Conservation (phyloP, 768 basidiomycete species). For the Lyophyllum decastes region DNA sequence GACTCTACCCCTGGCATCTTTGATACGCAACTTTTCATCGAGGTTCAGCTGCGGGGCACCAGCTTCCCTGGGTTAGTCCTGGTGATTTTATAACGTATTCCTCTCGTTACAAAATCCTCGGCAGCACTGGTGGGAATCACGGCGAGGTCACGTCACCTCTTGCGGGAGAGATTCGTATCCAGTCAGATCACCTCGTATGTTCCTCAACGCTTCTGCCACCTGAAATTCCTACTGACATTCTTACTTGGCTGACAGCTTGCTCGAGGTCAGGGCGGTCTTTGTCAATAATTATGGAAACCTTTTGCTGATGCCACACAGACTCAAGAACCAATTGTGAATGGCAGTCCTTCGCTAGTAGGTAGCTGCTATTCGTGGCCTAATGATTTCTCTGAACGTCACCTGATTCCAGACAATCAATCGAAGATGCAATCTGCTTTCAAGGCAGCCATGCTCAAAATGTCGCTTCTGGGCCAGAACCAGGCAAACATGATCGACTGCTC, state of each 20-base stretch:
- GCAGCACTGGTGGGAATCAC: neutral
- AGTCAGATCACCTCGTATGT: slow-evolving; percentile 39
- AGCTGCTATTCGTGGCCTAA: neutral
- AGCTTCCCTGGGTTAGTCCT: slow-evolving; percentile 33
- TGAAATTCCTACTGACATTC: neutral
- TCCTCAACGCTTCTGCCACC: neutral
- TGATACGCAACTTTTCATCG: slow-evolving; percentile 48
- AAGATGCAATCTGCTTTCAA: slow-evolving; percentile 35
- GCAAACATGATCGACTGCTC: slow-evolving; percentile 16
- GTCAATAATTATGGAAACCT: neutral
- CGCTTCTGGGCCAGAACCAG: slow-evolving; percentile 39
- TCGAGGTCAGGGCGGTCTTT: slow-evolving; percentile 14
- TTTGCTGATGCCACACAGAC: slow-evolving; percentile 26
- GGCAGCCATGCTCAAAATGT: slow-evolving; percentile 45
- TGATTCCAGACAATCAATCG: slow-evolving; percentile 18
- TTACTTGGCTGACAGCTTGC: slow-evolving; percentile 22
- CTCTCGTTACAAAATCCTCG: slow-evolving; percentile 21
- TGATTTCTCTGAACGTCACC: neutral
- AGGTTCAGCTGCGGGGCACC: slow-evolving; percentile 45
- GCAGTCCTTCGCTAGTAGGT: slow-evolving; percentile 39
- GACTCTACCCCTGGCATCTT: slow-evolving; percentile 46
- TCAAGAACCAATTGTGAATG: slow-evolving; percentile 47
- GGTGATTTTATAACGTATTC: neutral
- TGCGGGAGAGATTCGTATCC: slow-evolving; percentile 42
- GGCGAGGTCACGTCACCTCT: neutral